These are phyloP conservation scores for Aspergillus steynii DNA, from an alignment of 495 filamentous ascomycete species.

Conservation along the genomic window DNA sequence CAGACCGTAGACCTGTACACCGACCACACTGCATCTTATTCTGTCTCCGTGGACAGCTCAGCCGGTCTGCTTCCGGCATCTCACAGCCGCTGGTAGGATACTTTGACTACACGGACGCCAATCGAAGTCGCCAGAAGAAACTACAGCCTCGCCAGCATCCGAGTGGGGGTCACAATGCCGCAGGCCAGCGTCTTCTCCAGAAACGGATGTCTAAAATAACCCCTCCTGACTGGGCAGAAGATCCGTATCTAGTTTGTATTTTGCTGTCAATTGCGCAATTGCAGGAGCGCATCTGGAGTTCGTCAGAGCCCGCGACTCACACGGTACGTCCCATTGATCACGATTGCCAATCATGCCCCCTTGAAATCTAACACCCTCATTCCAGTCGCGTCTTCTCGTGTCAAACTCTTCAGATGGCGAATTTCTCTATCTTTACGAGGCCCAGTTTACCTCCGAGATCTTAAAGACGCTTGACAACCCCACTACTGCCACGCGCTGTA, in stretches of 20 bases:
- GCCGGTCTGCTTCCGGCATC: neutral
- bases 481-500: neutral
- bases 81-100: neutral
- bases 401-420: neutral
- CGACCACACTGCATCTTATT: neutral
- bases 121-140: neutral
- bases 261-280: slow-evolving; percentile 1
- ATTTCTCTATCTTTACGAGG: slow-evolving; percentile 1
- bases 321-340: neutral
- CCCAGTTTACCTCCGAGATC: neutral
- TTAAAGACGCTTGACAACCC: neutral
- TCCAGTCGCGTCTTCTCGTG: neutral
- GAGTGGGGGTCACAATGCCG: neutral
- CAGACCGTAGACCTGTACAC: neutral
- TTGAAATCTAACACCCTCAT: neutral
- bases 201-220: neutral
- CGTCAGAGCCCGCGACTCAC: neutral
- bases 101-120: slow-evolving; percentile 1
- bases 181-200: neutral
- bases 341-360: neutral
- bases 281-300: neutral
- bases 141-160: neutral
- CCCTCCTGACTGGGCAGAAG: neutral
- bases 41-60: neutral
- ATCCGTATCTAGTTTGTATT: slow-evolving; percentile 1